These are phyloP conservation scores for Puccinia horiana DNA, from an alignment of 1,284 basidiomycete genomes.

Conservation along the genomic window DNA sequence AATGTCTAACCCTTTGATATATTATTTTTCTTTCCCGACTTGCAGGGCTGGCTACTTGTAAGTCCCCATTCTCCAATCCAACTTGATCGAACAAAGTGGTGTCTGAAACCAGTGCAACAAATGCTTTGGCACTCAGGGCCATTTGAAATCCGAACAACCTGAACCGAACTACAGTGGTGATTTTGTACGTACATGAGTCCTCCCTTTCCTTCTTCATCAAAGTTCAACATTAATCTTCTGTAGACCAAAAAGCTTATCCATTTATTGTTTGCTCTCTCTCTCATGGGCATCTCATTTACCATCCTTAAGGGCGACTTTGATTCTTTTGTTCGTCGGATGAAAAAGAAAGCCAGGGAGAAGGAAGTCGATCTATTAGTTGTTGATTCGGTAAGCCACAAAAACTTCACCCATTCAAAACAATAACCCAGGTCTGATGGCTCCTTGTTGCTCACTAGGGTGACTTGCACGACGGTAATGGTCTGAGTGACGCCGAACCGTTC, in stretches of 20 bases:
- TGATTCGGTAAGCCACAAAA: constrained; percentile 53
- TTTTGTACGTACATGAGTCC: constrained; percentile 39
- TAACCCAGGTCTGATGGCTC: neutral
- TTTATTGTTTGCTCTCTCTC: neutral
- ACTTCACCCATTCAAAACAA: neutral
- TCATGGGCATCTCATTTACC: neutral
- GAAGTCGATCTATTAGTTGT: constrained; percentile 57
- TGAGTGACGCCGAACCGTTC: constrained; percentile 54
- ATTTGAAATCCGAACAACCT: constrained; percentile 56
- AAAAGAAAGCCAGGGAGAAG: constrained; percentile 52
- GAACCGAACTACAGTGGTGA: constrained; percentile 56
- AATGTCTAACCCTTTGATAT: neutral
- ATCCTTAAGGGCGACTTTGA: constrained; percentile 58
- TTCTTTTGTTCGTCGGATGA: constrained; percentile 56
- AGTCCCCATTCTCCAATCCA: neutral
- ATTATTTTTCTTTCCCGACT: neutral
- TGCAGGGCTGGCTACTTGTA: constrained; percentile 46
- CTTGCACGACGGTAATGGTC: constrained; percentile 57
- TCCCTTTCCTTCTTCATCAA: neutral
- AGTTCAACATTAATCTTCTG: neutral
- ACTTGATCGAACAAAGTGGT: neutral
- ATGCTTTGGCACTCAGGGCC: constrained; percentile 51
- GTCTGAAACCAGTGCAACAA: neutral
- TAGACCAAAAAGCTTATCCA: neutral
- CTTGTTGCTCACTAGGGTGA: constrained; percentile 50